phyloP scores from a whole-genome alignment of 108 stramenopile genomes.

The Licmophora abbreviata region DNA sequence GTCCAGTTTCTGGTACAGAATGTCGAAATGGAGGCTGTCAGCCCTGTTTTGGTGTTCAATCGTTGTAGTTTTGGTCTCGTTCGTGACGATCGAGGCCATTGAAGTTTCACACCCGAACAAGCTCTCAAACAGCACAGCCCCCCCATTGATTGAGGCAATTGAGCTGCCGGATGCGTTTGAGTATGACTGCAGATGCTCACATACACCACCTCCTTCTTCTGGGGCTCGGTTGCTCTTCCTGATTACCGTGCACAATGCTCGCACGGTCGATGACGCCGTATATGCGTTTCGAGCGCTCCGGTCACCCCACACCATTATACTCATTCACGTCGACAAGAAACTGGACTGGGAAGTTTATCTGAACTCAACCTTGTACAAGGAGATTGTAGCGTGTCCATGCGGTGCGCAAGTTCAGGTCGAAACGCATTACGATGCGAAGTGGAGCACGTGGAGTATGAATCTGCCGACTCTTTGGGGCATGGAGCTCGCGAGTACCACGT shows the following conservation, averaged over 20 bases:
- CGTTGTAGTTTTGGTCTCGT: too few species aligned
- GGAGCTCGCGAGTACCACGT: conserved; percentile 34
- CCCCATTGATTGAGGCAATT: too few species aligned
- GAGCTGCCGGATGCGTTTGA: too few species aligned
- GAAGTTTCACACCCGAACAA: too few species aligned
- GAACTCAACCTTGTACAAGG: conserved; percentile 28
- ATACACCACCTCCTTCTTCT: too few species aligned
- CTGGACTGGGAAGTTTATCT: conserved; percentile 30
- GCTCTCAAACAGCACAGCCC: too few species aligned
- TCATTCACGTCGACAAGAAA: conserved; percentile 77
- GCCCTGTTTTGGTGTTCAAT: too few species aligned
- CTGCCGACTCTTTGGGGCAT: conserved; percentile 77
- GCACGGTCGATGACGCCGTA: conserved; percentile 63
- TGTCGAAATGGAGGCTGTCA: too few species aligned
- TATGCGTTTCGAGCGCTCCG: conserved; percentile 59
- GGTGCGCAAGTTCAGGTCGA: conserved; percentile 29
- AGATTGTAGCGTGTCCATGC: conserved; percentile 48
- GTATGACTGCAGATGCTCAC: too few species aligned
- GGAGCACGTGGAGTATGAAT: conserved; percentile 87
- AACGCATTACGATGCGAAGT: conserved; percentile 33
- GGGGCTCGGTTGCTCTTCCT: conserved; percentile 65
- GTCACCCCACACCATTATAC: conserved; percentile 50
- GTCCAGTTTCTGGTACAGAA: too few species aligned
- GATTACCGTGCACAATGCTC: conserved; percentile 67
- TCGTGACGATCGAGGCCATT: too few species aligned